Evolutionary conservation across 1,139 yeast genomes (phyloP), one percentile per base, ranked within the genome.

Genomic region (Geotrichum bryndzae): DNA sequence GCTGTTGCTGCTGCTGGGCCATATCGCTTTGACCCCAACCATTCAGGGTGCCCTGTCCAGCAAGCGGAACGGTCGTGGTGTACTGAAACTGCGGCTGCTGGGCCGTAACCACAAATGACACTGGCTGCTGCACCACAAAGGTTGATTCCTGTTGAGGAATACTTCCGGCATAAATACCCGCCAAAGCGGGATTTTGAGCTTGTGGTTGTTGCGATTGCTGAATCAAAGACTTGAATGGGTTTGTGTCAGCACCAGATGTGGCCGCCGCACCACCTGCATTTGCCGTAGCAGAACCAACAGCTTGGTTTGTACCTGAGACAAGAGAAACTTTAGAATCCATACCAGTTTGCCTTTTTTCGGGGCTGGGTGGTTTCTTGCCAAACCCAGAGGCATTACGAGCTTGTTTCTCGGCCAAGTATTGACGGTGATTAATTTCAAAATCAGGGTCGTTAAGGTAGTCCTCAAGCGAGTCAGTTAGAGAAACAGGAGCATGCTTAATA

Each of bases 401-500:
- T 61, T 79, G 80, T 71, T 80, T 86, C 69, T 88, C 95, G 4
- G 83, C 84, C 66, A 90, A 74, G 70, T 88, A 90, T 70, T 89
- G 96, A 65, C 85, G 79, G 73, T 96, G 83, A 72, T 90, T 90
- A 10, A 78, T 76, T 69, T 90, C 96, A 73, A 89, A 90, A 70
- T 87, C 88, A n/a, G 90, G 90, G 72, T 88, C 96, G 70, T 86
- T 82, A 69, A 94, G 78, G 73, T 94, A 95, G 68, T 92, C 97
- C 71, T 90, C 96, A 62, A 94, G 80, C 15, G 96, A 87, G 52
- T 86, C 82, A 8, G 96, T 88, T 68, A 94, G 81, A 33, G 96
- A 95, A 1, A 97, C 92, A 15, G 98, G 98, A 0, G 98, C 97
- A 75, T 94, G 99, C 73, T 90, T 90, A 65, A 94, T 92, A 15